These are phyloP conservation scores for Leccinum fallax DNA, from an alignment of 1,284 basidiomycete species.

Conservation along the genomic window DNA sequence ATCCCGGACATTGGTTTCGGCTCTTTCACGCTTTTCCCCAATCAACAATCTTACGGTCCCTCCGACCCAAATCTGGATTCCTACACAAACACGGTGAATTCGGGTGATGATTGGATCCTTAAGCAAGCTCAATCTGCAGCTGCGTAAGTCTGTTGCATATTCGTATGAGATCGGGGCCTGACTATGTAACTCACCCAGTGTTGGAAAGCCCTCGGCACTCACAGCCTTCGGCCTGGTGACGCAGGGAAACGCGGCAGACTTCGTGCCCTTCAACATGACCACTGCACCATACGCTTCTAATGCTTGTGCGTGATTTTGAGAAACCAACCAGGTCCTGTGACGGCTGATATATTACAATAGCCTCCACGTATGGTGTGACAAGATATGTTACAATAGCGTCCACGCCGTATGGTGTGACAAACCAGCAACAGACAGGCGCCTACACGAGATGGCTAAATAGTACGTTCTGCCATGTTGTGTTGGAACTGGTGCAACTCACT, in stretches of 20 bases:
- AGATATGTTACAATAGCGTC: conserved; percentile 13
- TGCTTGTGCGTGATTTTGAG: conserved; percentile 29
- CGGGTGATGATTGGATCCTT: conserved; percentile 57
- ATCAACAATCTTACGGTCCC: conserved; percentile 56
- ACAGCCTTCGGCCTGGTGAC: conserved; percentile 67
- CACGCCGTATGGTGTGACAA: conserved; percentile 46
- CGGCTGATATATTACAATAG: conserved; percentile 1
- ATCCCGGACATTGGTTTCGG: conserved; percentile 58
- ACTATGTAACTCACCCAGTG: conserved; percentile 37
- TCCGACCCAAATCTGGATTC: conserved; percentile 47
- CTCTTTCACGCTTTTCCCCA: conserved; percentile 67
- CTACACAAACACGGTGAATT: conserved; percentile 54
- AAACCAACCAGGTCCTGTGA: neutral
- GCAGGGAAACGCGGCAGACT: conserved; percentile 49
- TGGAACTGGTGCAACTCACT: conserved; percentile 4
- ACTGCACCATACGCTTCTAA: conserved; percentile 46
- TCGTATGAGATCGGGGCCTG: conserved; percentile 1
- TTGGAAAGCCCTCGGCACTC: conserved; percentile 57
- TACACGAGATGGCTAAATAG: conserved; percentile 56
- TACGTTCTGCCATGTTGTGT: conserved; percentile 27
- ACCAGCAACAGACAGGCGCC: conserved; percentile 50
- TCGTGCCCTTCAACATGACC: conserved; percentile 62
- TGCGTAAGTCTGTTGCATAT: conserved; percentile 40
- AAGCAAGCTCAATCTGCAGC: conserved; percentile 46
- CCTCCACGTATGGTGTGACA: conserved; percentile 45